Conservation (phyloP, 306 rosid genomes). For the Citrullus mucosospermus region DNA sequence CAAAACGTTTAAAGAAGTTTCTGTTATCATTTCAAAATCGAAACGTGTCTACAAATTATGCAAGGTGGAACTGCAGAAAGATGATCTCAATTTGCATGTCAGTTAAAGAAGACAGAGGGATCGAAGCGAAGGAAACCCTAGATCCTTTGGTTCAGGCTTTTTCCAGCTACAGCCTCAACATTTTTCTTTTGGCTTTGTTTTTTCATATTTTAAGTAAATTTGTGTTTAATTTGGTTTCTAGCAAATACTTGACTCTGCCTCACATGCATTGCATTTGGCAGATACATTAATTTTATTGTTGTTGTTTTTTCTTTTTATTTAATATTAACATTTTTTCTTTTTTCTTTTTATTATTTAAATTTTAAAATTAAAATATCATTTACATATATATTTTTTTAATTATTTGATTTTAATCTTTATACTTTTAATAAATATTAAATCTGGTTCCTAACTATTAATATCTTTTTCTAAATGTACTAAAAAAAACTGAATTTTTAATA, state of each 20-base stretch:
- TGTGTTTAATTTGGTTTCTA: neutral
- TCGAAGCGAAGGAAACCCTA: conserved; percentile 28
- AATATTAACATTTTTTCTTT: too few relatives aligned
- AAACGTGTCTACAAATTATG: neutral
- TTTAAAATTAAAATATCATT: too few relatives aligned
- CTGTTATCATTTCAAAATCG: neutral
- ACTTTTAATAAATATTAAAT: too few relatives aligned
- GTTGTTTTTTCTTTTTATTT: neutral
- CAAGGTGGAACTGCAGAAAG: neutral
- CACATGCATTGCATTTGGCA: neutral
- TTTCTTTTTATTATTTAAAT: too few relatives aligned
- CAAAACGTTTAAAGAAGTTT: neutral
- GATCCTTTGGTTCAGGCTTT: conserved; percentile 17
- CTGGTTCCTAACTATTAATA: too few relatives aligned
- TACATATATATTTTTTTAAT: too few relatives aligned
- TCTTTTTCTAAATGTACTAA: too few relatives aligned
- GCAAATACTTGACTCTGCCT: neutral
- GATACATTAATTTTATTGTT: neutral
- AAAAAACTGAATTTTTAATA: too few relatives aligned
- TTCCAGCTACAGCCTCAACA: conserved; percentile 6
- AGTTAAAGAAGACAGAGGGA: neutral
- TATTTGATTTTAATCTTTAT: too few relatives aligned
- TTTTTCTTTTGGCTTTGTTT: neutral
- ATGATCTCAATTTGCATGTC: neutral
- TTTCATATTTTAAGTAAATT: neutral